A percentile compares a stretch with the other conserved stretches of the same genome.
phyloP scores from a whole-genome alignment of 2,329 filamentous ascomycete genomes.

The Zopfia rhizophila region DNA sequence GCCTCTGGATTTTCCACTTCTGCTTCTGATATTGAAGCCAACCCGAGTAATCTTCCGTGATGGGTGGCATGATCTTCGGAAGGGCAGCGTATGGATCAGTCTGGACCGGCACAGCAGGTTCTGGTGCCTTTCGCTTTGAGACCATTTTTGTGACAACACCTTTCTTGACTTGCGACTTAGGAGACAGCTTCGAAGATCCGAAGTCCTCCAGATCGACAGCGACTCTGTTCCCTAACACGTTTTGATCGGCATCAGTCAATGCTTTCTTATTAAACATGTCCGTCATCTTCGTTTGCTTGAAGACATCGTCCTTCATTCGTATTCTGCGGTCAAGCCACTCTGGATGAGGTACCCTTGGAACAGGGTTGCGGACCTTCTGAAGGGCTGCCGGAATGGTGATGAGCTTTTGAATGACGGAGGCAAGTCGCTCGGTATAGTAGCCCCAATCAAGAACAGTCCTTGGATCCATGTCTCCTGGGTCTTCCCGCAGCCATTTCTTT shows the following conservation, averaged over 20 bases:
- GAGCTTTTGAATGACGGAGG: constrained; percentile 97
- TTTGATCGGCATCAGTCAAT: constrained; percentile 76
- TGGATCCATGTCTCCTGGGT: constrained; percentile 90
- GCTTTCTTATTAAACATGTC: constrained; percentile 84
- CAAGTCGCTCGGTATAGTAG: constrained; percentile 95
- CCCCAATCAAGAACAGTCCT: constrained; percentile 93
- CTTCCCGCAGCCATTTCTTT: constrained; percentile 94
- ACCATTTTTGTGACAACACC: constrained; percentile 57
- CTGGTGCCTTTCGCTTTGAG: constrained; percentile 61
- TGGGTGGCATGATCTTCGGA: constrained; percentile 83
- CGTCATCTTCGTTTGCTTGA: constrained; percentile 99
- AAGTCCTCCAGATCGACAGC: constrained; percentile 82
- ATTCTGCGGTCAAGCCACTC: constrained; percentile 97
- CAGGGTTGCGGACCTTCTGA: constrained; percentile 93
- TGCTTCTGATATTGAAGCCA: constrained; percentile 96
- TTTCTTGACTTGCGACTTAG: constrained; percentile 52
- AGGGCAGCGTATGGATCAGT: constrained; percentile 83
- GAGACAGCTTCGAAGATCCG: constrained; percentile 68
- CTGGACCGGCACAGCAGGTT: constrained; percentile 63
- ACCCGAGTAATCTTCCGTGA: constrained; percentile 84
- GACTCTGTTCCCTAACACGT: constrained; percentile 67
- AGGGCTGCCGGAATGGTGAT: constrained; percentile 98
- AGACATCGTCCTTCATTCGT: constrained; percentile 92
- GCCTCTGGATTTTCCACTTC: constrained; percentile 98
- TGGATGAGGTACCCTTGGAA: constrained; percentile 91